Base-by-base conservation (phyloP, 2,329 filamentous ascomycete species). In the Aspergillus proliferans region DNA sequence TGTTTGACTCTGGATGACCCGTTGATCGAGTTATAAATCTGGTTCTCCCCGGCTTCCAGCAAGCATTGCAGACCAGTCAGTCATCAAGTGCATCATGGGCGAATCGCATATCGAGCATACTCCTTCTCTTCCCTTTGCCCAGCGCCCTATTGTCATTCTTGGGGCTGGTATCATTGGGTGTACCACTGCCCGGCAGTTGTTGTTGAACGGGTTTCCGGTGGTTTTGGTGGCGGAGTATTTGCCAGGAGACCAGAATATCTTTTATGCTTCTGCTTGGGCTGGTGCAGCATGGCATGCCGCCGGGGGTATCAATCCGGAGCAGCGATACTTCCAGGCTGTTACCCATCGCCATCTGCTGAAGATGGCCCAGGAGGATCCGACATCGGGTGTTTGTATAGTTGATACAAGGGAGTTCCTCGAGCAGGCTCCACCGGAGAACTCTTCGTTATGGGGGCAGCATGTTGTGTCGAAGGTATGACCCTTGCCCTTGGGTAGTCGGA, bases 101-200 rank as follows among this genome's bases (percentile, higher is more conserved):
- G 38, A 40, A 10, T 40, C 15, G 15, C 51, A 51, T 12, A 7
- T 22, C 40, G 15, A 15, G 28, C 26, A 47, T 30, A 74, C 70
- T 4, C 44, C 43, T 19, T 34, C 44, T 6, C 33, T 54, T 0
- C 64, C 66, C 3, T 70, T 69, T 46, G 43, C 67, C 4, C 65
- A 68, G 47, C 62, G 65, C 7, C 63, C 66, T 5, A 52, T 70
- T 30, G 49, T 70, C 26, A 66, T 70, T 22, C 54, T 70, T 1
- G 67, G 68, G n/a, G 67, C 66, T 15, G 68, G 68, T 2, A 70
- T 70, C 39, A 70, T 70, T 24, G 68, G 68, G n/a, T 70, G 67
- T 53, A 62, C 68, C 3, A 52, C 67, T 2, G 67, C 68, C 6
- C 59, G 61, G 19, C 66, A 68, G 48, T 55, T 71, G 8, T 54